Evolutionary conservation across 2,329 filamentous ascomycete species (phyloP).

Genomic region (Diaporthe ampelina): DNA sequence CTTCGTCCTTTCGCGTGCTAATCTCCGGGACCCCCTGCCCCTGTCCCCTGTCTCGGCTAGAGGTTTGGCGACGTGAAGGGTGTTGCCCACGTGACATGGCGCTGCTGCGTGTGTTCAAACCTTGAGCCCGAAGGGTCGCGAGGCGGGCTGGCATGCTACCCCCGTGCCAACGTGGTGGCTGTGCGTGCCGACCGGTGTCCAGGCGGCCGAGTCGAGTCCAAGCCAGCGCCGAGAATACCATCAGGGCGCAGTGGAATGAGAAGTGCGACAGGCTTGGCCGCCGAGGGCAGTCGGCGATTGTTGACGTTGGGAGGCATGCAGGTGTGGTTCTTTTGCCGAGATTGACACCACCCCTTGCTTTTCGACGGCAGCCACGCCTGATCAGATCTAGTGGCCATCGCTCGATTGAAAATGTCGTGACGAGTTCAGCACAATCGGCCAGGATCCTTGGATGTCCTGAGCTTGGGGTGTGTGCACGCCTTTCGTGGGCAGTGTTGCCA

Average conservation of each 20-base stretch:
- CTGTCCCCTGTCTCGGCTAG: conserved; percentile 20
- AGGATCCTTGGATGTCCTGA: not conserved
- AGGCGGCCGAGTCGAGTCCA: conserved; percentile 1
- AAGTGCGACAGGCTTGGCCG: conserved; percentile 13
- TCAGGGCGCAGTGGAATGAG: conserved; percentile 1
- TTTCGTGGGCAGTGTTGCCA: not conserved
- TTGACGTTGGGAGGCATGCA: conserved; percentile 15
- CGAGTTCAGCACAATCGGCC: not conserved
- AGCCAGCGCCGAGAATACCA: not conserved
- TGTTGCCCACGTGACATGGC: conserved; percentile 9
- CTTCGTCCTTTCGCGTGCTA: conserved; percentile 16
- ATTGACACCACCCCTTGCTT: conserved; percentile 29
- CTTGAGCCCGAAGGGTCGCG: not conserved
- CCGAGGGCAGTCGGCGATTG: not conserved
- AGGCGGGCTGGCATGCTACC: conserved; percentile 7
- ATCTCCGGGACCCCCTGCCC: conserved; percentile 24
- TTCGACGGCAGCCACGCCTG: conserved; percentile 25
- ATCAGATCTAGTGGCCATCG: conserved; percentile 9
- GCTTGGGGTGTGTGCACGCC: not conserved
- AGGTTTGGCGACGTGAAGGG: conserved; percentile 12
- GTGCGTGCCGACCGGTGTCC: not conserved
- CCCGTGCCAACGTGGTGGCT: conserved; percentile 26
- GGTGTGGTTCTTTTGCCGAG: conserved; percentile 25
- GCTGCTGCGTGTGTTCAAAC: conserved; percentile 23
- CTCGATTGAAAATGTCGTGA: conserved; percentile 8